Conservation (phyloP, 139 green algal species). For the Haematococcus sp. region DNA sequence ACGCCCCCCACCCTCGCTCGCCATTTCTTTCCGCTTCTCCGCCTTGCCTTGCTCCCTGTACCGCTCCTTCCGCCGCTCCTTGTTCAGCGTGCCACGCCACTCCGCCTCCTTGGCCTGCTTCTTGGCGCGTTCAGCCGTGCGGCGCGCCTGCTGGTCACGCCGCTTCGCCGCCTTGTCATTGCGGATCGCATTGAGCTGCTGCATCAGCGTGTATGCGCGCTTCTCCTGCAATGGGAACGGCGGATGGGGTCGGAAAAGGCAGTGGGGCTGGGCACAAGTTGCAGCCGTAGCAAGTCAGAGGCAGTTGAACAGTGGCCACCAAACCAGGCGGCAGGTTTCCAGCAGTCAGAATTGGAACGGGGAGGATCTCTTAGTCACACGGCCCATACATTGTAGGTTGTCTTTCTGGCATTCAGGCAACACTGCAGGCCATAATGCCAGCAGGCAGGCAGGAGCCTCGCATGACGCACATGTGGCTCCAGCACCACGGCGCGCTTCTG, state of each 20-base stretch:
- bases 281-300: background rate
- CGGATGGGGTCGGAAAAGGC: background rate
- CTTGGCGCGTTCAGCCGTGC: conserved; percentile 26
- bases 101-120: conserved; percentile 59
- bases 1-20: conserved; percentile 1
- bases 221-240: conserved; percentile 30
- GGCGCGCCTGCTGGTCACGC: conserved; percentile 46
- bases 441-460: no score
- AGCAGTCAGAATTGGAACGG: no score
- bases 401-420: no score
- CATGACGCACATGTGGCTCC: conserved; percentile 15
- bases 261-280: background rate
- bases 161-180: conserved; percentile 84
- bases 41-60: conserved; percentile 48
- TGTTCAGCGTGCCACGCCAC: conserved; percentile 51
- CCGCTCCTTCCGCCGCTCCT: conserved; percentile 73
- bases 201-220: conserved; percentile 68
- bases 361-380: no score
- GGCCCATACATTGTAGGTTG: no score
- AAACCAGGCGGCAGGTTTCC: no score
- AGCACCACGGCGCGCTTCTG: conserved; percentile 72
- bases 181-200: conserved; percentile 93
- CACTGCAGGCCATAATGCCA: no score
- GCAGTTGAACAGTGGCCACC: no score
- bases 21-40: conserved; percentile 10